phyloP scores from a whole-genome alignment of 805 yeast species.

The Candida lessepsii region DNA sequence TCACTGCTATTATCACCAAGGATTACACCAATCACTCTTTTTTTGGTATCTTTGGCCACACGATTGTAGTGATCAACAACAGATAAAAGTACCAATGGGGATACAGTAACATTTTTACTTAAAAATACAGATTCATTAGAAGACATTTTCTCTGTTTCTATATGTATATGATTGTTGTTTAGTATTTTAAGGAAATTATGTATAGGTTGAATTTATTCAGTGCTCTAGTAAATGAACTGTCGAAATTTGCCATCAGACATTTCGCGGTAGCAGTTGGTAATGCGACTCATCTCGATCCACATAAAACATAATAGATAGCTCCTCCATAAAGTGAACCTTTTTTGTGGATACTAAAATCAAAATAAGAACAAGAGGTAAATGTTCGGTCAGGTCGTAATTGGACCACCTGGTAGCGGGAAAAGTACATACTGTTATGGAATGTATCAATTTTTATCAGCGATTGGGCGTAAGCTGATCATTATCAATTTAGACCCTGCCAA shows the following conservation, averaged over 20 bases:
- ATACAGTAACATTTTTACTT: conserved; percentile 74
- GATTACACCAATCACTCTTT: conserved; percentile 91
- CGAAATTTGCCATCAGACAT: conserved; percentile 9
- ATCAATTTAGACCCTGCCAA: conserved; percentile 93
- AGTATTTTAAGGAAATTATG: background rate
- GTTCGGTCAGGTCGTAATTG: conserved; percentile 91
- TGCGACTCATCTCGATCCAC: background rate
- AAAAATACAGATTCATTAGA: conserved; percentile 37
- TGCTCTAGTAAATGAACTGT: background rate
- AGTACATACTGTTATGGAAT: conserved; percentile 93
- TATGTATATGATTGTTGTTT: background rate
- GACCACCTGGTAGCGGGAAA: conserved; percentile 98
- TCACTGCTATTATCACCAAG: conserved; percentile 71
- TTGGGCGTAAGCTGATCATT: conserved; percentile 85
- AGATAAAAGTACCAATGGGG: conserved; percentile 90
- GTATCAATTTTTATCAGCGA: conserved; percentile 88
- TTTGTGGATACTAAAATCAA: too few relatives aligned
- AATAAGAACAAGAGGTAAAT: conserved; percentile 17
- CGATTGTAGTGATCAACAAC: conserved; percentile 95
- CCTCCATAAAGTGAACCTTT: too few relatives aligned
- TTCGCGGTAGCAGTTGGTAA: conserved; percentile 6
- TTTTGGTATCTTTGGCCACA: conserved; percentile 64
- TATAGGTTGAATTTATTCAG: too few relatives aligned
- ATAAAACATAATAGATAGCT: too few relatives aligned
- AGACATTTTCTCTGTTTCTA: conserved; percentile 13